Evolutionary conservation across 2,329 filamentous ascomycete species (phyloP), one percentile per base, ranked within the genome.

Genomic region (Huntiella decipiens): DNA sequence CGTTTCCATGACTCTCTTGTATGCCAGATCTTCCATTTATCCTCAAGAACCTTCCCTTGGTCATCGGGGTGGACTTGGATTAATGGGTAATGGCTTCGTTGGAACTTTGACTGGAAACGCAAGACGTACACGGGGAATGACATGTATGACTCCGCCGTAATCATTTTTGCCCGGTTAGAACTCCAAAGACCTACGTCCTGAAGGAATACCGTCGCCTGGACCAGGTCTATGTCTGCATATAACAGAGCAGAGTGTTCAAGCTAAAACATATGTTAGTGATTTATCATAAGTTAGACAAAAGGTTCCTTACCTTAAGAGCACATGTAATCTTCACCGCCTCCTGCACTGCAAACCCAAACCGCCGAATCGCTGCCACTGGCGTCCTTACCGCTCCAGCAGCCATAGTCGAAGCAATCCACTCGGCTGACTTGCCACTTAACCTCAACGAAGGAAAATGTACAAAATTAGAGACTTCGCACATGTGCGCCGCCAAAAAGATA

Each of bases 21-120:
- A 11, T 72, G 66, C 79, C 79, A 84, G 17, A 60, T 59, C 46
- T 61, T 65, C 79, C 79, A 84, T 53, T 82, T 82, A 3, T 64
- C 60, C 48, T 80, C 68, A 0, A 85, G 60, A 2, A 60, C 60
- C 13, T 71, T 57, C 1, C 71, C 73, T 16, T 71, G 62, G 46
- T 82, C 77, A 1, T 68, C 65, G 1, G 65, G 54, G n/a, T 60
- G 55, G 1, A 74, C 67, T 0, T 61, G 56, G 11, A 79, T 65
- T 2, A 62, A 57, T 2, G 67, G 64, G 54, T 74, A 77, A 2
- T 63, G 63, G 11, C 67, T 68, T 16, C 68, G 63, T 47, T 73
- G 68, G 54, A 80, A 79, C 44, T 71, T 68, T 15, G 73, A 68
- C n/a, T 64, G 62, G 51, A 69, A 69, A 19, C 68, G 62, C 62